phyloP scores from a whole-genome alignment of 495 filamentous ascomycete species.

The Aspergillus diversus region DNA sequence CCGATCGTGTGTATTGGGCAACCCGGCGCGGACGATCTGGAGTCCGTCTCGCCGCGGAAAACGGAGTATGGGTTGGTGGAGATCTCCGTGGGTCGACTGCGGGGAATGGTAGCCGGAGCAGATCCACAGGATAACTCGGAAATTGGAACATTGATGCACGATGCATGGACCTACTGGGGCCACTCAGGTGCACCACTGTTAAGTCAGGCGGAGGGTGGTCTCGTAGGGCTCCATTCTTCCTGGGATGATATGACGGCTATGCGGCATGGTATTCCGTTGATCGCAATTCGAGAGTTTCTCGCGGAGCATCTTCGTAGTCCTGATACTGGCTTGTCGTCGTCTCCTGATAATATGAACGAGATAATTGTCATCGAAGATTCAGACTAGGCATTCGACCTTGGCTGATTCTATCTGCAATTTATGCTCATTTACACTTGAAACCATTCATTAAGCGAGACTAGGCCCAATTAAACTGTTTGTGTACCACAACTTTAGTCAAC shows the following conservation, averaged over 20 bases:
- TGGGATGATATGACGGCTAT: constrained; percentile 17
- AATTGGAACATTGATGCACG: constrained; percentile 18
- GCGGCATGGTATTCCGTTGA: constrained; percentile 13
- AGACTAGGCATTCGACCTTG: no score
- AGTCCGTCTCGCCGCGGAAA: background rate
- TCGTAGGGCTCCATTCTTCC: constrained; percentile 16
- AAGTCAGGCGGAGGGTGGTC: background rate
- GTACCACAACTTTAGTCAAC: background rate
- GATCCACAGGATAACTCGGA: constrained; percentile 19
- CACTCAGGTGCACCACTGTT: constrained; percentile 16
- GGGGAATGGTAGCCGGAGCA: constrained; percentile 4
- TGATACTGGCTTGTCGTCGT: background rate
- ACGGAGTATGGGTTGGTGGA: constrained; percentile 11
- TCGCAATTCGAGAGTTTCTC: constrained; percentile 12
- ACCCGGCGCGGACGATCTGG: constrained; percentile 15
- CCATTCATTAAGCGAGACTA: no score
- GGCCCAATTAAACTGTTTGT: no score
- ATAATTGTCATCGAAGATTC: background rate
- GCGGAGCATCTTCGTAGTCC: background rate
- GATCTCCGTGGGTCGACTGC: constrained; percentile 10
- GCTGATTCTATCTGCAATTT: no score
- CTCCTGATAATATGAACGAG: background rate
- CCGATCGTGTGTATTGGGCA: constrained; percentile 16
- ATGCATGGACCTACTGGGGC: constrained; percentile 20
- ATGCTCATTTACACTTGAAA: no score